A percentile compares a stretch with the other conserved stretches of the same genome.
Evolutionary conservation across 129 eudicot genomes (phyloP).

Genomic region (Cynara cardunculus): DNA sequence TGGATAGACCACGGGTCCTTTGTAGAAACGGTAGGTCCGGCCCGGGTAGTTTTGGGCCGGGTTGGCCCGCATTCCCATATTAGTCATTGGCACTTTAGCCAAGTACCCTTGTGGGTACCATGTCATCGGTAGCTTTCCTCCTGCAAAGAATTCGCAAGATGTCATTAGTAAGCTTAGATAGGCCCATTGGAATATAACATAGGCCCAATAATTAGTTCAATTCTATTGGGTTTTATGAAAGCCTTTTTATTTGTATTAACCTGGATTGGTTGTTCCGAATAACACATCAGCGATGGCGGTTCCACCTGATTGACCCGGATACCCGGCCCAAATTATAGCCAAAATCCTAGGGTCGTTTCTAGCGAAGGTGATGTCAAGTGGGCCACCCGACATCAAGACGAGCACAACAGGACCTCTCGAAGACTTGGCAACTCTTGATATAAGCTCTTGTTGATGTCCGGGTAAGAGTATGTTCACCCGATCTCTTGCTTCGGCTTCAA

Average conservation of each 20-base stretch:
- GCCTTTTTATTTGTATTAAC: conserved; percentile 23
- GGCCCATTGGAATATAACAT: background rate
- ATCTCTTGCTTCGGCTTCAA: conserved; percentile 80
- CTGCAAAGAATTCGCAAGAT: conserved; percentile 27
- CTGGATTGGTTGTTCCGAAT: conserved; percentile 85
- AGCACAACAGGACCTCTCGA: conserved; percentile 77
- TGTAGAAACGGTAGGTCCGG: conserved; percentile 88
- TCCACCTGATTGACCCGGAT: conserved; percentile 95
- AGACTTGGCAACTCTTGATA: conserved; percentile 62
- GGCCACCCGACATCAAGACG: conserved; percentile 88
- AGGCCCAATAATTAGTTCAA: background rate
- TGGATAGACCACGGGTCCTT: conserved; percentile 80
- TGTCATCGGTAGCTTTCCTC: conserved; percentile 90
- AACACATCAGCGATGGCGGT: conserved; percentile 79
- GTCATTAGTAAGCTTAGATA: background rate
- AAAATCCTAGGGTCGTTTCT: conserved; percentile 58
- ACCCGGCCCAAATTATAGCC: conserved; percentile 87
- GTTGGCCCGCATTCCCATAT: conserved; percentile 79
- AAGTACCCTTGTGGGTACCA: conserved; percentile 89
- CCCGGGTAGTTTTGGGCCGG: conserved; percentile 87
- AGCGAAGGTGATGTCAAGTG: conserved; percentile 74
- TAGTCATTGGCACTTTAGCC: conserved; percentile 76
- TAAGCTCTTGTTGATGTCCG: conserved; percentile 87
- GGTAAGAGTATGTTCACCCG: conserved; percentile 65
- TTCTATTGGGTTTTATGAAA: background rate